Evolutionary conservation across 176 grass and related monocot species (phyloP).

Genomic region (Eleusine coracana): DNA sequence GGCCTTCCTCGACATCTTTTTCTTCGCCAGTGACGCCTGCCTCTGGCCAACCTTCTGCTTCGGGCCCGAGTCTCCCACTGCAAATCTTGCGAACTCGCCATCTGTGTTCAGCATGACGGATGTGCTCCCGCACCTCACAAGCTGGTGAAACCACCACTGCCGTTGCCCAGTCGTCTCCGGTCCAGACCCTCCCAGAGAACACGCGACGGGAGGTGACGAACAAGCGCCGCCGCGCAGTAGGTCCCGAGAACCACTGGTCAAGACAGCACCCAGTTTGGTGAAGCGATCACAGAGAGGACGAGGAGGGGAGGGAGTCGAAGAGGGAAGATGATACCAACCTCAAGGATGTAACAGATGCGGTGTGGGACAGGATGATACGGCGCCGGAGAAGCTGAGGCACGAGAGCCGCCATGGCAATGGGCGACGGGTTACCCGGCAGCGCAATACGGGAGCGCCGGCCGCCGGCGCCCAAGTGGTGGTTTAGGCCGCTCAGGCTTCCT

Average conservation of each 20-base stretch:
- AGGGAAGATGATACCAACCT: conserved; percentile 9
- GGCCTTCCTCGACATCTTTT: conserved; percentile 78
- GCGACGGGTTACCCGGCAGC: not conserved
- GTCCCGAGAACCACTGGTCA: conserved; percentile 30
- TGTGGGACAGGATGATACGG: not conserved
- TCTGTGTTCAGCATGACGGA: conserved; percentile 47
- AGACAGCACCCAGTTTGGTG: not conserved
- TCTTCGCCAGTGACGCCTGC: conserved; percentile 20
- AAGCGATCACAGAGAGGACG: not conserved
- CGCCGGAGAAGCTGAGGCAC: conserved; percentile 13
- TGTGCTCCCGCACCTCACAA: conserved; percentile 44
- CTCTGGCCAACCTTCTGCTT: conserved; percentile 1
- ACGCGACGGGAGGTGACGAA: not conserved
- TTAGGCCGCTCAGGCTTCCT: too few species aligned
- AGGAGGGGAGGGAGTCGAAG: not conserved
- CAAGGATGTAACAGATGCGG: not conserved
- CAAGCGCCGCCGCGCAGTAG: conserved; percentile 4
- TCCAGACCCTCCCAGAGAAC: conserved; percentile 4
- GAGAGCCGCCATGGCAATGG: conserved; percentile 39
- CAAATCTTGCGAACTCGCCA: conserved; percentile 57
- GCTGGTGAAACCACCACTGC: conserved; percentile 16
- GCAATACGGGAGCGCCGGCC: too few species aligned
- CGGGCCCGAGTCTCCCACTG: not conserved
- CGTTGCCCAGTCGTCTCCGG: not conserved
- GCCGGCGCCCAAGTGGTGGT: too few species aligned